Evolutionary conservation across 345 rosid genomes (phyloP), one percentile per base, ranked within the genome.

Genomic region (Citrus sp.): DNA sequence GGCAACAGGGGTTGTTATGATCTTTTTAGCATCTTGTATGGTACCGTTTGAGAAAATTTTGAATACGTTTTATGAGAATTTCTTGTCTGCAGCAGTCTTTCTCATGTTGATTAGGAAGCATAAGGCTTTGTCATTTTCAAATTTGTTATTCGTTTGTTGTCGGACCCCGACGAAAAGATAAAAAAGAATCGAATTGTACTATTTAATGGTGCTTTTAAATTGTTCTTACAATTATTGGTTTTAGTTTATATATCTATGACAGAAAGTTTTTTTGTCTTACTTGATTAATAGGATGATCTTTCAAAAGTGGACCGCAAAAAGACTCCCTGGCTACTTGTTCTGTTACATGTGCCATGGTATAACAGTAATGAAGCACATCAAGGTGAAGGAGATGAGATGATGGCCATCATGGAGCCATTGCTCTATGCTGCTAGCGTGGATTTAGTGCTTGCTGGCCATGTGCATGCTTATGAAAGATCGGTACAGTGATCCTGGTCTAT

Each of bases 391-490:
- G 90, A 87, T 46, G 85, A 42, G 16, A 96, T 96, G 98, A 92
- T 89, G 97, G 88, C 74, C 74, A 85, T 87, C 76, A 89, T 92
- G 95, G 99, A 96, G 87, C 95, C 95, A 56, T 81, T 96, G 83
- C 90, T 96, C 46, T 85, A 90, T 80, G 91, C 92, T 37, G 95
- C 94, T 76, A 80, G 92, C 68, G 98, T 88, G 40, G 99, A 96
- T 82, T 49, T 96, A 6, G 83, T 92, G 49, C 79, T 96, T 27
- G 85, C 97, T 49, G 99, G 99, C 21, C 98, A 94, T 76, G 98
- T 96, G 56, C 99, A 96, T 89, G 98, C 99, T 79, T 96, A 96
- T 73, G 99, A 96, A 86, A 93, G 94, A 77, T 72, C 95, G 78
- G 99, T 96, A 87, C 75, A 88, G 18, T 34, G 64, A 64, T 68